A percentile compares a stretch with the other conserved stretches of the same genome.
Conservation (phyloP, 129 eudicot species). For the Heracleum sosnowskyi region DNA sequence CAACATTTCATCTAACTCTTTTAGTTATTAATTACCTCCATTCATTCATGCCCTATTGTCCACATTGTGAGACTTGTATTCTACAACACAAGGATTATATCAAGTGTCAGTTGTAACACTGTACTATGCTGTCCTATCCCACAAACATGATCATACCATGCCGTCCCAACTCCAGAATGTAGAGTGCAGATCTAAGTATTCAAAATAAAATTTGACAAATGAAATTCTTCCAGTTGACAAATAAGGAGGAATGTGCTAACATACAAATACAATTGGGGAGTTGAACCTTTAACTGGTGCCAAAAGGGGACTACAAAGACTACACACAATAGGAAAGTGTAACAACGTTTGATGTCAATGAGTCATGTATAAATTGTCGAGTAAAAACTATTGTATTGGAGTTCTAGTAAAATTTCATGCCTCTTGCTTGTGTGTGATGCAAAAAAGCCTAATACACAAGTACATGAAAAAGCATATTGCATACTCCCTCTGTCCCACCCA, state of each 20-base stretch:
- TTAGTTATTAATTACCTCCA: neutral
- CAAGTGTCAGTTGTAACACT: neutral
- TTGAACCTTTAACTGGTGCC: neutral
- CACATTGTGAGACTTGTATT: neutral
- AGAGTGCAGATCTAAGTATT: neutral
- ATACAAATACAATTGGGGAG: neutral
- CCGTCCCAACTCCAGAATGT: neutral
- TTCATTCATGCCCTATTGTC: neutral
- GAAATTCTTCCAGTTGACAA: neutral
- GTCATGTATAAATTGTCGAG: neutral
- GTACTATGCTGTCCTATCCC: neutral
- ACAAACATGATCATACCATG: neutral
- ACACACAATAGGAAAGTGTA: neutral
- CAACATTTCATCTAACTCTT: neutral
- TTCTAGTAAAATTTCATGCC: neutral
- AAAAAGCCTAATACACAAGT: neutral
- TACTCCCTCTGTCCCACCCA: neutral
- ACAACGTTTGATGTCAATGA: neutral
- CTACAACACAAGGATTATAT: neutral
- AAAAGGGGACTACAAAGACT: neutral
- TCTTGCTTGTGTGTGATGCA: neutral
- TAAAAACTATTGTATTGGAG: neutral
- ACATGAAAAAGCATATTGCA: neutral
- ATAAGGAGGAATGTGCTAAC: neutral
- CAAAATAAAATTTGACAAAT: neutral